Base-by-base conservation (phyloP, 139 green algal genomes). In the Chlorella sorokiniana region DNA sequence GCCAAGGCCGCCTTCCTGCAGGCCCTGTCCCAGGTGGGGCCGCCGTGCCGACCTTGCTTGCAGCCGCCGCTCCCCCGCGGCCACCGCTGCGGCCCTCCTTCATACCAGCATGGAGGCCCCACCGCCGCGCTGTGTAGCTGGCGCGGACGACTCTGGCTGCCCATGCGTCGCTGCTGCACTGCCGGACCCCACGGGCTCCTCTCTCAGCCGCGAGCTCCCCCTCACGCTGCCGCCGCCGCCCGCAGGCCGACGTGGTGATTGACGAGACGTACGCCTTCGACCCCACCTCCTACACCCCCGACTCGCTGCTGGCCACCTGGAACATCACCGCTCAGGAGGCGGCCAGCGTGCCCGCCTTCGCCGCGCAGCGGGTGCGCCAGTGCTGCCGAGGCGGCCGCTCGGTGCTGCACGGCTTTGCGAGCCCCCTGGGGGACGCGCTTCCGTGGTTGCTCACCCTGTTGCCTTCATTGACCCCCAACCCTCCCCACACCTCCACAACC, bases 221-320 rank as follows among this genome's bases (percentile, higher is more conserved):
- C 29, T 62, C 8, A 1, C 44, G 18, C 6, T 45, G 27, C n/a
- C n/a, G n/a, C n/a, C n/a, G n/a, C n/a, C 65, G 18, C 37, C 31
- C 37, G 72, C 79, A 90, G 72, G 89, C 92, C 3, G 91, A 95
- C 41, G 72, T 92, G 1, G 64, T 94, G 2, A 89, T 95, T 31
- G 92, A 95, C 73, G 92, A 95, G 81, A 88, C 87, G 1, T 94
- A 85, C 63, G 69, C 83, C 3, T 0, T 45, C 6, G 77, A 87
- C 76, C 85, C 87, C 62, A 69, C 70, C 3, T 33, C 31, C 61
- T 94, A 92, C 84, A 83, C 74, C 31, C 16, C 88, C 25, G 45
- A 69, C 41, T 45, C 37, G 31, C 91, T 94, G 76, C 52, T 90
- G 41, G 14, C 51, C 38, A 67, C 79, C 35, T 81, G 75, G 64